Percentiles rank a stretch among this genome's conserved stretches.
Conservation (phyloP, 768 basidiomycete genomes). For the Naganishia kalamii region DNA sequence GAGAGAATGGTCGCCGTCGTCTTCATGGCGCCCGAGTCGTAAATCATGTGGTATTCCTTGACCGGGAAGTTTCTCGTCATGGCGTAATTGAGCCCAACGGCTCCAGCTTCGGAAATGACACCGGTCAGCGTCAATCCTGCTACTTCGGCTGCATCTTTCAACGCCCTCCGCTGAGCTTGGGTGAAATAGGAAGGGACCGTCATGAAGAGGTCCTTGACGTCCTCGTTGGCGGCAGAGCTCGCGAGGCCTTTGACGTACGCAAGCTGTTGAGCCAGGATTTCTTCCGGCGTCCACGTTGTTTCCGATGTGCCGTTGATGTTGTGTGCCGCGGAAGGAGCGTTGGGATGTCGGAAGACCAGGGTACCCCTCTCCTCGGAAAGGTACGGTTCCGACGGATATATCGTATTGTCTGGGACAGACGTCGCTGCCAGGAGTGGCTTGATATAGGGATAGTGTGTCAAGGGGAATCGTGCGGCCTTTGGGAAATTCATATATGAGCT, state of each 20-base stretch:
- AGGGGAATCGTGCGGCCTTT: conserved; percentile 86
- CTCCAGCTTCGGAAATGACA: conserved; percentile 74
- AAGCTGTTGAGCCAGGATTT: conserved; percentile 89
- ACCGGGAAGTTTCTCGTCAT: conserved; percentile 90
- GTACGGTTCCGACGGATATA: conserved; percentile 39
- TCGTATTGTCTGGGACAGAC: conserved; percentile 19
- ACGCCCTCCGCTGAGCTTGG: conserved; percentile 82
- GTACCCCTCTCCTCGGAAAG: conserved; percentile 29
- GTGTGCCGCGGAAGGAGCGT: conserved; percentile 26
- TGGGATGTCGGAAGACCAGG: conserved; percentile 39
- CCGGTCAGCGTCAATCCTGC: conserved; percentile 76
- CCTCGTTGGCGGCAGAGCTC: conserved; percentile 59
- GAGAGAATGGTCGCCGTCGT: conserved; percentile 46
- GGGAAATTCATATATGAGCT: conserved; percentile 10
- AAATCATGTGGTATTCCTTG: conserved; percentile 70
- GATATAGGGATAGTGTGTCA: conserved; percentile 74
- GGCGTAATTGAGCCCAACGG: conserved; percentile 92
- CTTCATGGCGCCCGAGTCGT: conserved; percentile 77
- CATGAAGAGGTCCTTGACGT: conserved; percentile 74
- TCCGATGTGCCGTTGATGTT: conserved; percentile 25
- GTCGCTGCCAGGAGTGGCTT: conserved; percentile 68
- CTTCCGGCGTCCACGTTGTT: conserved; percentile 70
- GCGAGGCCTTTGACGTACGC: conserved; percentile 84
- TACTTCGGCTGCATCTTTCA: conserved; percentile 85
- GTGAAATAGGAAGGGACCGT: conserved; percentile 87